Percentiles rank a stretch among this genome's conserved stretches.
phyloP scores from a whole-genome alignment of 257 asterid genomes.

The Scutellaria barbata region DNA sequence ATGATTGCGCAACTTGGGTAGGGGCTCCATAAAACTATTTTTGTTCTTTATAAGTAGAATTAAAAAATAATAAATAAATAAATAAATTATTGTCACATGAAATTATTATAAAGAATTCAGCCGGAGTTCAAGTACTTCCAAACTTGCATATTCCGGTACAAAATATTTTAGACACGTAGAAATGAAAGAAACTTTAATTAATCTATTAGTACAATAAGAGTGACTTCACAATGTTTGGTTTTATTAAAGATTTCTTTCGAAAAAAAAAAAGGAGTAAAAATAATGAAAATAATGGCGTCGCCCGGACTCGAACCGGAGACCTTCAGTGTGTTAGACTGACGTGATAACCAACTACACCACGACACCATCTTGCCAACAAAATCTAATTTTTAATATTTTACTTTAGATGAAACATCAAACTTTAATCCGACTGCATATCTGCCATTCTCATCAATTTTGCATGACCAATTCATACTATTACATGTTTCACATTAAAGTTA shows the following conservation, averaged over 20 bases:
- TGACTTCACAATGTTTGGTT: background rate
- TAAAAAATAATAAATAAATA: no score
- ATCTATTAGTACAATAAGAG: conserved; percentile 3
- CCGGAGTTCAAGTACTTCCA: background rate
- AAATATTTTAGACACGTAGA: background rate
- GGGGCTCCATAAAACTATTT: no score
- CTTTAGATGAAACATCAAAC: no score
- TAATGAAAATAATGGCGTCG: conserved; percentile 17
- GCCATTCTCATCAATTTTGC: no score
- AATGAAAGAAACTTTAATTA: background rate
- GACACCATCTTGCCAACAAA: conserved; percentile 47
- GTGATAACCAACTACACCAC: conserved; percentile 99
- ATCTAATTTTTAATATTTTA: no score
- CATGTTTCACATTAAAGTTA: no score
- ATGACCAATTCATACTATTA: no score
- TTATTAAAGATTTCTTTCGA: background rate
- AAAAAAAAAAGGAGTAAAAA: no score
- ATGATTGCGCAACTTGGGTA: no score
- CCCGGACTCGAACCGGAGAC: conserved; percentile 64
- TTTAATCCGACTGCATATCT: no score
- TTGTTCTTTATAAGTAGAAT: no score
- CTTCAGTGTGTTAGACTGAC: conserved; percentile 98
- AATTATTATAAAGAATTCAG: background rate
- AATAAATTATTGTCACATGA: no score
- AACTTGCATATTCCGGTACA: conserved; percentile 2